A percentile compares a stretch with the other conserved stretches of the same genome.
phyloP scores from a whole-genome alignment of 2,329 filamentous ascomycete species.

The Penicillium sp. region DNA sequence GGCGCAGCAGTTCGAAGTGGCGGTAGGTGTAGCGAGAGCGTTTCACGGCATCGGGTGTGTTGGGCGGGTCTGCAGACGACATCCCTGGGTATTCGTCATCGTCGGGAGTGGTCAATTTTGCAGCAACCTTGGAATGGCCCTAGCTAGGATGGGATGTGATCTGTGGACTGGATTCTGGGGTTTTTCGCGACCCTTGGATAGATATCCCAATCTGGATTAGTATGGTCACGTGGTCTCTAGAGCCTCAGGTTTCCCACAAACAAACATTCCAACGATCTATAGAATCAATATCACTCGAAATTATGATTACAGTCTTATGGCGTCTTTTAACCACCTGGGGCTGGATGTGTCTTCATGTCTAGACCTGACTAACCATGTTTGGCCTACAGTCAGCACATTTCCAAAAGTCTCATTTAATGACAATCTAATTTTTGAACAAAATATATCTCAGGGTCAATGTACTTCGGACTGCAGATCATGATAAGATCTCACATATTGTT shows the following conservation, averaged over 20 bases:
- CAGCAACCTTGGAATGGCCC: not conserved
- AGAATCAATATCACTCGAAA: not conserved
- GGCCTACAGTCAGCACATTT: not conserved
- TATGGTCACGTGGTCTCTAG: conserved; percentile 8
- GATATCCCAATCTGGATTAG: conserved; percentile 14
- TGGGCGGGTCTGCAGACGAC: conserved; percentile 55
- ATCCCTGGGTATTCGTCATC: conserved; percentile 22
- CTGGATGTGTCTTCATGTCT: not conserved
- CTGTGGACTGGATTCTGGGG: not conserved
- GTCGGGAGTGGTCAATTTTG: conserved; percentile 6
- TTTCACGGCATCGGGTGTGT: conserved; percentile 30
- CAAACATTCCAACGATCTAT: not conserved
- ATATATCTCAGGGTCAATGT: no score
- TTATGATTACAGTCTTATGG: not conserved
- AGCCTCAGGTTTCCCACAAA: conserved; percentile 12
- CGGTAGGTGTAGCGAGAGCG: conserved; percentile 79
- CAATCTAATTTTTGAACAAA: not conserved
- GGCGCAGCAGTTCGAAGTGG: conserved; percentile 73
- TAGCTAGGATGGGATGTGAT: not conserved
- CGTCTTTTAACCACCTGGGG: not conserved
- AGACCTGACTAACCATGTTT: not conserved
- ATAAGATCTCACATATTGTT: not conserved
- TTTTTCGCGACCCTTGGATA: conserved; percentile 4
- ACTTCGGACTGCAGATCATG: not conserved
- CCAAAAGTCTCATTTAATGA: not conserved